Base-by-base conservation (phyloP, 2,329 filamentous ascomycete genomes). In the Apiospora saccharicola region DNA sequence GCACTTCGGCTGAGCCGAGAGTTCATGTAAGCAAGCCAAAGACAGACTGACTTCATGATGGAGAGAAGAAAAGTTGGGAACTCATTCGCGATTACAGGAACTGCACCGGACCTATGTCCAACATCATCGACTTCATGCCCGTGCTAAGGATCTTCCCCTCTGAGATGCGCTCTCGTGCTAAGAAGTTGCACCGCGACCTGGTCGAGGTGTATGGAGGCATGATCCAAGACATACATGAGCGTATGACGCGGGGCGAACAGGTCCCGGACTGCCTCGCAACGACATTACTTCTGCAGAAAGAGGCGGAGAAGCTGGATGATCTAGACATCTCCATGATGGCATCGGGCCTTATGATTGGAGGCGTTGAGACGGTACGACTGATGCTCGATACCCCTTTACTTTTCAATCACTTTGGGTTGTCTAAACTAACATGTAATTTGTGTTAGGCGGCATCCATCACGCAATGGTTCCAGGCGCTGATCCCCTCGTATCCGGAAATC, bases 361-460 rank as follows among this genome's bases (percentile, higher is more conserved):
- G 73, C 6, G 69, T 72, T 41, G 71, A 74, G 79, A 84, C 13
- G 24, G 51, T 57, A 57, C 24, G 51, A 19, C 30, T 19, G 12
- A 53, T 53, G 49, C 49, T 53, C 13, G 5, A 53, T 26, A 24
- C n/a, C 24, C 49, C 13, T 53, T 53, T 53, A 30, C 24, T 57
- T 2, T 30, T 19, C 51, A 16, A 34, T 8, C 24, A 57, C 51
- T 57, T 57, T 30, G 26, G 51, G 24, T 30, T 30, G 26, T 30
- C 13, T 4, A 57, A 57, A 30, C 51, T 57, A 57, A 57, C 51
- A 30, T 13, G 4, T 8, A 19, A 16, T 30, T 2, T 30, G 24
- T 8, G 3, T 0, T 13, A 70, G 68, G 16, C 68, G 5, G 68
- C 68, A 30, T 70, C 71, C 12, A 71, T 72, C 14, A 72, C 71